These are phyloP conservation scores for Saccharomycopsis hybrid DNA, from an alignment of 1,139 yeast genomes.

Conservation along the genomic window DNA sequence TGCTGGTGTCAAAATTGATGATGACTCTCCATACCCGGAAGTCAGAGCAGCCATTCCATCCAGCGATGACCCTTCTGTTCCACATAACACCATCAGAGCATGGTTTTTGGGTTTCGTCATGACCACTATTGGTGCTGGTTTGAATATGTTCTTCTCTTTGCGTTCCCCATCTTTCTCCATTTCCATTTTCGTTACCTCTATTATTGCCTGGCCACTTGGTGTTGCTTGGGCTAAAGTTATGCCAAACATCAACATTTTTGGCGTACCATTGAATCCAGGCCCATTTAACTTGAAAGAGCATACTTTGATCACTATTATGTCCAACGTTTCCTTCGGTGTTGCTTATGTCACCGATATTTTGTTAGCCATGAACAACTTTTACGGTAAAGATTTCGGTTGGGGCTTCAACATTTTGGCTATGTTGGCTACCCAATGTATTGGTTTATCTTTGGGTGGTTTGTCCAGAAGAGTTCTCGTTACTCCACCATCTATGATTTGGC, in stretches of 20 bases:
- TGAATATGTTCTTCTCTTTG: conserved; percentile 53
- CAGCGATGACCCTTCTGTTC: conserved; percentile 46
- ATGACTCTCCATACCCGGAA: conserved; percentile 59
- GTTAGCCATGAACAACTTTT: conserved; percentile 42
- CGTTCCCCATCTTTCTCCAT: conserved; percentile 51
- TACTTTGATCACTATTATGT: conserved; percentile 52
- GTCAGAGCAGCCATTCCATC: conserved; percentile 67
- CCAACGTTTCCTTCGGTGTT: conserved; percentile 45
- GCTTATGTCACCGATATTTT: conserved; percentile 58
- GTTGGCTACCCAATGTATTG: conserved; percentile 53
- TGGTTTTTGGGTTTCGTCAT: conserved; percentile 48
- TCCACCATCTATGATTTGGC: conserved; percentile 64
- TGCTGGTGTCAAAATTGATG: conserved; percentile 34
- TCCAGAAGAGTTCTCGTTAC: conserved; percentile 49
- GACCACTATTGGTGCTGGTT: conserved; percentile 53
- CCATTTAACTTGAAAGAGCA: conserved; percentile 61
- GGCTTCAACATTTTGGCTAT: conserved; percentile 46
- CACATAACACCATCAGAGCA: conserved; percentile 56
- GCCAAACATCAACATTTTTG: conserved; percentile 40
- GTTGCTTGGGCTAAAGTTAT: conserved; percentile 33
- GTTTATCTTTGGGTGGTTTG: conserved; percentile 62
- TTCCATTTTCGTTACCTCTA: conserved; percentile 49
- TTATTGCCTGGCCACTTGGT: conserved; percentile 61
- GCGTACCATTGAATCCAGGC: conserved; percentile 46
- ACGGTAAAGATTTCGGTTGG: conserved; percentile 42